Conservation (phyloP, 495 filamentous ascomycete species). For the Pseudevernia furfuracea region DNA sequence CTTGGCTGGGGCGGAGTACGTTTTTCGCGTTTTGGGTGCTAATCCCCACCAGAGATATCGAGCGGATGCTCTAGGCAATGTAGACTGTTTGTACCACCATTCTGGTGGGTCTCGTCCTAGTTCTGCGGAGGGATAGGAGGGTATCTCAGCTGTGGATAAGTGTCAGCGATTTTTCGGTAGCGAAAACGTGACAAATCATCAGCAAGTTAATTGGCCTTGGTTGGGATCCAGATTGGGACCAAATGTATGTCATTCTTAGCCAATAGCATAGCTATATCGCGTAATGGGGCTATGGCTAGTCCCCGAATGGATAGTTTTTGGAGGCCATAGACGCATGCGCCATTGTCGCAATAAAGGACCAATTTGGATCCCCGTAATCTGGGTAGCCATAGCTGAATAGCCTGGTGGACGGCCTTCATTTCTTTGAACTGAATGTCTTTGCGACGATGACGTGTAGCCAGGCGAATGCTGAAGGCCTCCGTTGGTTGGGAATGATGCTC, state of each 20-base stretch:
- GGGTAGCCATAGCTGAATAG: neutral
- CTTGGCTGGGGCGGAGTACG: neutral
- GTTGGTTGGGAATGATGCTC: neutral
- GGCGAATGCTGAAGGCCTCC: neutral
- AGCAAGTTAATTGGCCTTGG: neutral
- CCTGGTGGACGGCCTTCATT: neutral
- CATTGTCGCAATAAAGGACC: neutral
- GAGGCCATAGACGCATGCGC: no score
- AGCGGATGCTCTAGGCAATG: neutral
- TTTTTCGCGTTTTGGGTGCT: neutral
- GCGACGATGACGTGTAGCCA: neutral
- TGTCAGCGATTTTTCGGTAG: neutral
- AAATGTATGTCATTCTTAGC: neutral
- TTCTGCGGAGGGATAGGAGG: neutral
- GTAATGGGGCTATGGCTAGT: neutral
- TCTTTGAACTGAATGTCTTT: constrained; percentile 9
- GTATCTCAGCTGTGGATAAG: neutral
- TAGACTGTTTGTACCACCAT: neutral
- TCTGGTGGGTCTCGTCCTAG: neutral
- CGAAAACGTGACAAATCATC: neutral
- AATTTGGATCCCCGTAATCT: no score
- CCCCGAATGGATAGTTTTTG: neutral
- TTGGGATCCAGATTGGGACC: neutral
- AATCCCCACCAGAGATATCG: neutral
- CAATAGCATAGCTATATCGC: neutral